These are phyloP conservation scores for Nicotiana tabacum DNA, from an alignment of 257 asterid genomes.

Conservation along the genomic window DNA sequence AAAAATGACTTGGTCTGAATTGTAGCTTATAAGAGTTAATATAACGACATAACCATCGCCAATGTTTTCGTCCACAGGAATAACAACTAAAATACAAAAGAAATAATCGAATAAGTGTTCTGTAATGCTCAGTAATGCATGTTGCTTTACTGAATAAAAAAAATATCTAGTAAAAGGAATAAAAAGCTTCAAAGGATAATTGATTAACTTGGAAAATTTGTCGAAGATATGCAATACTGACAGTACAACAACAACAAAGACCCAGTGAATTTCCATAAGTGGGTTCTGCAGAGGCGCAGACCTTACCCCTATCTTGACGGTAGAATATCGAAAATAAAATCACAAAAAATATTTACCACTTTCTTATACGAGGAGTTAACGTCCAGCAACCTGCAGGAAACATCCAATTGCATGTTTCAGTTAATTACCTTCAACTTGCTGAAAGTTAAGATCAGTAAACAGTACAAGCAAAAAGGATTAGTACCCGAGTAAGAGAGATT, in stretches of 20 bases:
- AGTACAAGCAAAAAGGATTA: neutral
- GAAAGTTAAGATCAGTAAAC: neutral
- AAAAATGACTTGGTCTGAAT: neutral
- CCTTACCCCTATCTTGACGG: no score
- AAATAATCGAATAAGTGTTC: neutral
- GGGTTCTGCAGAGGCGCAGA: no score
- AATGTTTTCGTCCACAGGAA: neutral
- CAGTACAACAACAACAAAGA: neutral
- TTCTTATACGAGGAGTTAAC: slow-evolving; percentile 52
- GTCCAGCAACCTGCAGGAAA: slow-evolving; percentile 80
- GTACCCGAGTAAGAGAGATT: neutral
- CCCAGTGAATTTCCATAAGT: no score
- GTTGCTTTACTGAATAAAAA: neutral
- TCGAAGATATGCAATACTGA: neutral
- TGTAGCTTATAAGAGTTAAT: neutral
- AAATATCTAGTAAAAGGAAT: neutral
- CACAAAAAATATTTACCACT: slow-evolving; percentile 39
- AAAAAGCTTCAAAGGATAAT: neutral
- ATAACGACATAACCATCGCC: neutral
- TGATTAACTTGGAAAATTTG: neutral
- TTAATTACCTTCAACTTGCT: neutral
- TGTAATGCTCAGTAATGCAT: no score
- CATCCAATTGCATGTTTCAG: slow-evolving; percentile 1
- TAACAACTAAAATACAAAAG: neutral
- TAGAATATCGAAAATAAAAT: neutral